Conservation (phyloP, 2,329 filamentous ascomycete genomes). For the Ophiocordyceps robertsii region DNA sequence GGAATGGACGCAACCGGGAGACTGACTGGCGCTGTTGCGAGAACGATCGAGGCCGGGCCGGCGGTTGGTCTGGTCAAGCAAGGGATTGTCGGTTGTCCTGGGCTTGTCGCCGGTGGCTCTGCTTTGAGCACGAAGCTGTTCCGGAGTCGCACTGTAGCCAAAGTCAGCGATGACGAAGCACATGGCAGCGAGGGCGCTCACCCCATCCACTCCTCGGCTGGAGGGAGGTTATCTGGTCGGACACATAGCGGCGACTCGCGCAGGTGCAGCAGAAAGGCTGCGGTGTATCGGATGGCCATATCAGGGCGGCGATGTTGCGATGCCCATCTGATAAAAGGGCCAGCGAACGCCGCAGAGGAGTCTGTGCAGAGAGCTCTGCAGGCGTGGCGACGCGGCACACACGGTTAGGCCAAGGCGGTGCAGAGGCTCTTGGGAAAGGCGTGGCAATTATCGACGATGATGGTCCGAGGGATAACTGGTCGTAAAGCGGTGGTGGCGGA, state of each 20-base stretch:
- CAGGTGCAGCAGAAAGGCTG: conserved; percentile 62
- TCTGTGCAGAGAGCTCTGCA: too few relatives aligned
- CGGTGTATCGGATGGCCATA: conserved; percentile 56
- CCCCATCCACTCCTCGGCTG: conserved; percentile 95
- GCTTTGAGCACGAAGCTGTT: conserved; percentile 30
- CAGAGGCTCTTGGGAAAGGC: too few relatives aligned
- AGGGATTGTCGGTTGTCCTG: conserved; percentile 28
- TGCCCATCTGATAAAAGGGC: conserved; percentile 21
- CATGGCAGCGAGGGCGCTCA: conserved; percentile 28
- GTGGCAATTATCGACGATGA: too few relatives aligned
- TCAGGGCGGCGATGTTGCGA: conserved; percentile 18
- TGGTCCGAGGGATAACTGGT: too few relatives aligned
- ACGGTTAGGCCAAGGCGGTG: too few relatives aligned
- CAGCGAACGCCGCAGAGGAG: conserved; percentile 6
- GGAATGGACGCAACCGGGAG: conserved; percentile 1
- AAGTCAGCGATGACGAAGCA: conserved; percentile 1
- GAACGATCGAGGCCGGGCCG: conserved; percentile 40
- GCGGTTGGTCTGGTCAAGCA: conserved; percentile 36
- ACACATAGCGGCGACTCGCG: conserved; percentile 70
- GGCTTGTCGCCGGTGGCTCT: conserved; percentile 29
- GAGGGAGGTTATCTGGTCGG: conserved; percentile 67
- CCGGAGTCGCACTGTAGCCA: conserved; percentile 26
- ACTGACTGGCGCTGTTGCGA: conserved; percentile 44
- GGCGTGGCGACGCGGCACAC: too few relatives aligned
- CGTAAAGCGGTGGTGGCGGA: too few relatives aligned